Percentiles rank a stretch among this genome's conserved stretches.
Evolutionary conservation across 768 basidiomycete genomes (phyloP).

Genomic region (Xerocomellus dryophilus): DNA sequence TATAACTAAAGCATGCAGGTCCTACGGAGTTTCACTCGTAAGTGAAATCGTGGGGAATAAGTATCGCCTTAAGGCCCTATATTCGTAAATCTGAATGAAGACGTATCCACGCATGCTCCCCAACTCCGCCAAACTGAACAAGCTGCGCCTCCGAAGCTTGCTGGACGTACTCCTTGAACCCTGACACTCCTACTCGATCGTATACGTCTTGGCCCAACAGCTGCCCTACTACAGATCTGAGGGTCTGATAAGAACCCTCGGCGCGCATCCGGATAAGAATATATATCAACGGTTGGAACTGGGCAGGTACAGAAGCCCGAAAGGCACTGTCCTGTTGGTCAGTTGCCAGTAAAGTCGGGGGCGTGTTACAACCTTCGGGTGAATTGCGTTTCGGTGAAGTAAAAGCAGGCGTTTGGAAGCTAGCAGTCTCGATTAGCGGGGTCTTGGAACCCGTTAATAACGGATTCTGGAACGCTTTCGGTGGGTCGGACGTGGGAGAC

Average conservation of each 20-base stretch:
- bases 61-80: conserved; percentile 5
- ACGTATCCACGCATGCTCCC: conserved; percentile 37
- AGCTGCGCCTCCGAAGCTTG: conserved; percentile 40
- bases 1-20: conserved; percentile 13
- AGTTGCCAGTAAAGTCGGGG: background rate
- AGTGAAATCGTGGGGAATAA: background rate
- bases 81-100: conserved; percentile 25
- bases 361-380: background rate
- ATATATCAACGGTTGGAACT: conserved; percentile 33
- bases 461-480: background rate
- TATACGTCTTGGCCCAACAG: conserved; percentile 36
- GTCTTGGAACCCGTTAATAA: conserved; percentile 7
- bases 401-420: background rate
- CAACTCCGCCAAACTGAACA: conserved; percentile 40
- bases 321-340: background rate
- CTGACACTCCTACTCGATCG: conserved; percentile 37
- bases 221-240: conserved; percentile 39
- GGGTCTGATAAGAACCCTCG: conserved; percentile 33
- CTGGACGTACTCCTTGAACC: conserved; percentile 40
- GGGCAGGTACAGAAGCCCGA: conserved; percentile 5
- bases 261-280: conserved; percentile 30
- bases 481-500: conserved; percentile 17
- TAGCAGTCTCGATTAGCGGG: conserved; percentile 6
- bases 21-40: conserved; percentile 1
- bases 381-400: background rate